These are phyloP conservation scores for Xylariaceae sp. DNA, from an alignment of 2,329 filamentous ascomycete species.

Conservation along the genomic window DNA sequence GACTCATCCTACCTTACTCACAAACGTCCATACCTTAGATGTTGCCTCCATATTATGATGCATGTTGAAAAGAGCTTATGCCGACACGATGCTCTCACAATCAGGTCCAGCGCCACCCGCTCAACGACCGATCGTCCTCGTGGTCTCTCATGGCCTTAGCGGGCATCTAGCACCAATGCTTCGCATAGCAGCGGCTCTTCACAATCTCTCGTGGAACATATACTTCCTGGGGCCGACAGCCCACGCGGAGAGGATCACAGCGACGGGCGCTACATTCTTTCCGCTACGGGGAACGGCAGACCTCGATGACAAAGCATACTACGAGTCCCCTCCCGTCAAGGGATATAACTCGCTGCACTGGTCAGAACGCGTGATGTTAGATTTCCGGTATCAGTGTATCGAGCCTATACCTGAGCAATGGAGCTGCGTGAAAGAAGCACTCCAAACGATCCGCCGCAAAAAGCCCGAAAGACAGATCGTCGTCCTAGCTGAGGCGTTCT, in stretches of 20 bases:
- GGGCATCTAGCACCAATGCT: slow-evolving; percentile 36
- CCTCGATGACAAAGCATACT: slow-evolving; percentile 33
- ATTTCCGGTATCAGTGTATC: slow-evolving; percentile 30
- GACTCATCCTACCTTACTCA: too few species aligned
- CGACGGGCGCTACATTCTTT: slow-evolving; percentile 31
- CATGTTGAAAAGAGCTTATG: too few species aligned
- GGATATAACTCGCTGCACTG: slow-evolving; percentile 24
- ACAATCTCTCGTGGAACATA: slow-evolving; percentile 28
- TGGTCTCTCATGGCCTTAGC: slow-evolving; percentile 34
- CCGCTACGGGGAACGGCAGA: slow-evolving; percentile 31
- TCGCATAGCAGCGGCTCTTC: slow-evolving; percentile 32
- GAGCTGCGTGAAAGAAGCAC: slow-evolving; percentile 27
- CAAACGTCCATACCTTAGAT: too few species aligned
- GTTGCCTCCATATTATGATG: too few species aligned
- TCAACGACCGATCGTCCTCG: slow-evolving; percentile 25
- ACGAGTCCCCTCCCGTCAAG: slow-evolving; percentile 22
- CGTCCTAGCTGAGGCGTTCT: slow-evolving; percentile 34
- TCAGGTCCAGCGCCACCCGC: too few species aligned
- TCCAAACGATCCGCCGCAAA: slow-evolving; percentile 20
- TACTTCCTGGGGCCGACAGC: slow-evolving; percentile 35
- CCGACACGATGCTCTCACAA: too few species aligned
- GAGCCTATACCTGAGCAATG: slow-evolving; percentile 33
- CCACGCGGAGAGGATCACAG: slow-evolving; percentile 33
- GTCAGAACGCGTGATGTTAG: slow-evolving; percentile 30
- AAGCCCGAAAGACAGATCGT: slow-evolving; percentile 22